Base-by-base conservation (phyloP, 495 filamentous ascomycete species). In the Annulohypoxylon maeteangense region DNA sequence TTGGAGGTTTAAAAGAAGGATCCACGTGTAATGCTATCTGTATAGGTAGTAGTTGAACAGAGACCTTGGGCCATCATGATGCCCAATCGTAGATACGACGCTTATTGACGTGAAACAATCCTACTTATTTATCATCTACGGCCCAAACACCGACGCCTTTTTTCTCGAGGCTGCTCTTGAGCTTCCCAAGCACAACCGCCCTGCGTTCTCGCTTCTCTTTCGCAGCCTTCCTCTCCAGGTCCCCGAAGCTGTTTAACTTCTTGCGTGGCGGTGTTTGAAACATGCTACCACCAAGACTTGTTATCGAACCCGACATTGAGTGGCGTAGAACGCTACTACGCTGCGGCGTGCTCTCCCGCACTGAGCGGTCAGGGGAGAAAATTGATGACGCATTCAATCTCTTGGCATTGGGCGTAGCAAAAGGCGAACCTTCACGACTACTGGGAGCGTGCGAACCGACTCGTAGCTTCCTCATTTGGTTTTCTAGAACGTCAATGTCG, bases 401-500 rank as follows among this genome's bases (percentile, higher is more conserved):
- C 61, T 81, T 69, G 32, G 81, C 80, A 34, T 83, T 84, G 10
- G 91, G 90, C 1, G 91, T 92, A 7, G 83, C 72, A 42, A 91
- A 89, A 1, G 91, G 90, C 18, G 86, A 79, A 57, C 86, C 75
- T 74, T 90, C 84, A 78, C 87, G 79, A 78, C 89, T 88, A 40
- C 50, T 16, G 50, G 75, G 77, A n/a, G 75, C 68, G 22, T 82
- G 71, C 0, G 83, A 82, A 0, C 83, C 76, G 5, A 93, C 76
- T 2, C 91, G 85, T 7, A 97, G 82, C 55, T 87, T 90, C 27
- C 89, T 87, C 82, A 98, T 90, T 70, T 97, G 92, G 36, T 88
- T 87, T 77, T 97, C 95, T 27, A 98, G 85, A 10, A 96, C 87
- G 78, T 97, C 93, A 51, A 98, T 89, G 69, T 98, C 95, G 48